These are phyloP conservation scores for Phoma sp. DNA, from an alignment of 2,329 filamentous ascomycete genomes.

Conservation along the genomic window DNA sequence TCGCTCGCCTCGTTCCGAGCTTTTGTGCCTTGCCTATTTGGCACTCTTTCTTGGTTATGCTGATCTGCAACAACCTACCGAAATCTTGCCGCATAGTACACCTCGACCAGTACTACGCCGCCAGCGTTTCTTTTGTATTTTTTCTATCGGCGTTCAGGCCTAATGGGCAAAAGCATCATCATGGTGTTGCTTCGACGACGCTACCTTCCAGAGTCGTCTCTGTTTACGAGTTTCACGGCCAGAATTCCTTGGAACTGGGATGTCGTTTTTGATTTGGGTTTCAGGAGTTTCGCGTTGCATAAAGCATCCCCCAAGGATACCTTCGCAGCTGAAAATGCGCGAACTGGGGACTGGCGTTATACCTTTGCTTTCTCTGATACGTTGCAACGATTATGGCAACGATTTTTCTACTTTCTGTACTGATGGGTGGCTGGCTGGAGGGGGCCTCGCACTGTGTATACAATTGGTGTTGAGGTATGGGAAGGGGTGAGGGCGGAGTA, in stretches of 20 bases:
- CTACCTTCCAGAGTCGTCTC: constrained; percentile 6
- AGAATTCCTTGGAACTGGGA: constrained; percentile 11
- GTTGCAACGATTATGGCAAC: constrained; percentile 19
- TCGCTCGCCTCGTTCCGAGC: neutral
- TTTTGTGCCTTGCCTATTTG: neutral
- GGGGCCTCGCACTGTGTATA: neutral
- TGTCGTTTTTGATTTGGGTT: constrained; percentile 18
- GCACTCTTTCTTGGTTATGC: constrained; percentile 14
- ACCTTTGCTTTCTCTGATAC: constrained; percentile 19
- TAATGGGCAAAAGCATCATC: constrained; percentile 19
- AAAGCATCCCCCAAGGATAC: constrained; percentile 39
- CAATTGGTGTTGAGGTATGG: neutral
- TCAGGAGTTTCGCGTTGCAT: constrained; percentile 36
- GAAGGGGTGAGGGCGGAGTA: constrained; percentile 7
- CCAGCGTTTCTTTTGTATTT: constrained; percentile 16
- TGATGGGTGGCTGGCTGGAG: neutral
- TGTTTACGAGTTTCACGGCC: constrained; percentile 28
- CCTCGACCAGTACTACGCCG: constrained; percentile 12
- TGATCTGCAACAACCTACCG: constrained; percentile 10
- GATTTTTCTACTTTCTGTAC: constrained; percentile 10
- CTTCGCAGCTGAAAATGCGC: constrained; percentile 39
- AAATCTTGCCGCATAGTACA: constrained; percentile 13
- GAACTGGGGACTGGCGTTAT: constrained; percentile 40
- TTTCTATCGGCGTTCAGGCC: constrained; percentile 24
- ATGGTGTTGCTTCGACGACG: constrained; percentile 22